Evolutionary conservation across 257 asterid genomes (phyloP).

Genomic region (Echites panduratus): DNA sequence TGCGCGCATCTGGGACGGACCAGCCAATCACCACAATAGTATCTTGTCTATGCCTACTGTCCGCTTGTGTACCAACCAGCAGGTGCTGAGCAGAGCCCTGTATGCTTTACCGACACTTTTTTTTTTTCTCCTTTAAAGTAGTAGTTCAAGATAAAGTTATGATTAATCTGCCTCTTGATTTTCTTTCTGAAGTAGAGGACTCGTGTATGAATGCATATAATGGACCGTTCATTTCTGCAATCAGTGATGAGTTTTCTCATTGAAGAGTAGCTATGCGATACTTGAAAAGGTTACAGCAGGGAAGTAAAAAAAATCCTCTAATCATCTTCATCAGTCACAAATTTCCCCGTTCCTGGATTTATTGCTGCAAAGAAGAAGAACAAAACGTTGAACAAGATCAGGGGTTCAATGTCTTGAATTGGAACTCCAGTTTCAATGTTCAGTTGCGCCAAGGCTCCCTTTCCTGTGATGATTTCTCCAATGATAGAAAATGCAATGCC

Average conservation of each 20-base stretch:
- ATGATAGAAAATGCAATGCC: conserved; percentile 90
- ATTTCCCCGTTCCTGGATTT: conserved; percentile 87
- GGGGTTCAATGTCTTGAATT: conserved; percentile 77
- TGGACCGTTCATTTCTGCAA: neutral
- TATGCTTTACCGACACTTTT: neutral
- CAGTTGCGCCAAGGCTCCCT: conserved; percentile 90
- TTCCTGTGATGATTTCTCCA: conserved; percentile 88
- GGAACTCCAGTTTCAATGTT: conserved; percentile 94
- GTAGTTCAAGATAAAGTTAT: neutral
- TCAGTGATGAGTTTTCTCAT: neutral
- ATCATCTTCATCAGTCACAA: conserved; percentile 76
- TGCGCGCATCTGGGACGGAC: too few species aligned
- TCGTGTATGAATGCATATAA: neutral
- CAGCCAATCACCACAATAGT: too few species aligned
- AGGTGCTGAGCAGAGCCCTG: neutral
- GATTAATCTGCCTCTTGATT: neutral
- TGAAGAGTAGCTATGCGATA: neutral
- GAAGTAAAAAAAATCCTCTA: conserved; percentile 16
- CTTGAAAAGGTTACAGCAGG: neutral
- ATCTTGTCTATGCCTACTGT: too few species aligned
- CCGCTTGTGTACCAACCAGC: neutral
- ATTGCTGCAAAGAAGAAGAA: conserved; percentile 95
- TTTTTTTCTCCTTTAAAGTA: neutral
- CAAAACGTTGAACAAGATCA: conserved; percentile 63
- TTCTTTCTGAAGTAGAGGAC: neutral